A percentile compares a stretch with the other conserved stretches of the same genome.
These are phyloP conservation scores for Erucastrum elatum DNA, from an alignment of 345 rosid genomes.

Conservation along the genomic window DNA sequence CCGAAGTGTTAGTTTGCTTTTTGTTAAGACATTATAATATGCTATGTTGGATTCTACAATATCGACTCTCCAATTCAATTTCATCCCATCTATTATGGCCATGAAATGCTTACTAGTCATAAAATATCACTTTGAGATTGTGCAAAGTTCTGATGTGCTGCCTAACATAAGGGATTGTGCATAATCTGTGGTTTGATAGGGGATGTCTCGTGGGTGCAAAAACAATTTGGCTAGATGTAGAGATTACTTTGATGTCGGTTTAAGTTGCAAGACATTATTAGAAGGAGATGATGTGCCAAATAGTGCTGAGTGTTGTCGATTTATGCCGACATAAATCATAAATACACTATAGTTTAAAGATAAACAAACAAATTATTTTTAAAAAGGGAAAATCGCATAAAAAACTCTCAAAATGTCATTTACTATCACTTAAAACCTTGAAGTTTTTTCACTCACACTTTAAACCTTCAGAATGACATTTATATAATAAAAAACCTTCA, in stretches of 20 bases:
- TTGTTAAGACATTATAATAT: constrained; percentile 23
- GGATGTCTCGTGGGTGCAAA: background rate
- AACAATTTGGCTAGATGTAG: no score
- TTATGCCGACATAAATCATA: background rate
- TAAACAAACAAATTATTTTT: background rate
- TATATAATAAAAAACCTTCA: no score
- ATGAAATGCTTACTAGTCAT: background rate
- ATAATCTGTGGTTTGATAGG: background rate
- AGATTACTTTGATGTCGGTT: background rate
- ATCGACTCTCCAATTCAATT: background rate
- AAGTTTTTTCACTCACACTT: no score
- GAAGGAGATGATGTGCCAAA: background rate
- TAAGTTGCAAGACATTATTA: background rate
- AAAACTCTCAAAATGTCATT: no score
- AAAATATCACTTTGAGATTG: background rate
- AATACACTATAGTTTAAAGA: background rate
- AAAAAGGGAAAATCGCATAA: no score
- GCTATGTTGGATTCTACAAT: background rate
- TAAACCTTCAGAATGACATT: no score
- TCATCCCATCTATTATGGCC: background rate
- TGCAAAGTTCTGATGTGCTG: no score
- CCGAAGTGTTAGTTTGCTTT: constrained; percentile 2
- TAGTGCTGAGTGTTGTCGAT: background rate
- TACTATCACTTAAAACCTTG: no score
- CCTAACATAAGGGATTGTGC: background rate